Evolutionary conservation across 495 filamentous ascomycete species (phyloP), one percentile per base, ranked within the genome.

Genomic region (Pseudotulostoma volvatum): DNA sequence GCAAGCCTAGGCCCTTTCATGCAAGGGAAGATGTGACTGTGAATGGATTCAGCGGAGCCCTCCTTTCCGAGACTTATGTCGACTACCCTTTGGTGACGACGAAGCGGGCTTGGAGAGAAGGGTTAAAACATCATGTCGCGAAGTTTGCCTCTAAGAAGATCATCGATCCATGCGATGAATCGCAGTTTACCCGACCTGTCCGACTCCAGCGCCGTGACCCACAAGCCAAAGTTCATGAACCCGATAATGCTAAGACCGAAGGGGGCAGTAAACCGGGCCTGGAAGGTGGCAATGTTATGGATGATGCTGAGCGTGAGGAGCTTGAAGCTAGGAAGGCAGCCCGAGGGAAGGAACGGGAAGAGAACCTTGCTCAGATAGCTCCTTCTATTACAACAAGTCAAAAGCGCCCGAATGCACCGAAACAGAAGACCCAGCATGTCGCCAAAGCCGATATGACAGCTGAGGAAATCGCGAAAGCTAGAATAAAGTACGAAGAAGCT

Each of bases 401-500:
- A 25, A 80, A 79, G 51, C 67, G 75, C 51, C 65, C 75, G 11
- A 70, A 73, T 40, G 59, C 60, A 7, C 61, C 64, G 3, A 67
- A 74, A 45, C 80, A 80, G 50, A 74, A 79, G 49, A 77, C 79
- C 4, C 68, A 74, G 40, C 69, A 71, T 42, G 66, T 75, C 25
- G 76, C 73, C 49, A 81, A 87, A 51, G 84, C 76, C 21, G 72
- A 88, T 51, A 81, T 90, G 59, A 85, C 84, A 0, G 80, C 81
- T 9, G 81, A 81, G 31, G 76, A 86, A 46, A 79, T 84, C 48
- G 85, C 83, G 40, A 70, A 74, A 37, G 70, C 74, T 8, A 74
- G 83, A 33, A 68, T 96, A 15, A 76, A 85, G 43, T 97, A 96
- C 45, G 92, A 97, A 53, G 90, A 97, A 50, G 81, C 84, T 5